Evolutionary conservation across 345 rosid genomes (phyloP).

Genomic region (Salix koriyanagi): DNA sequence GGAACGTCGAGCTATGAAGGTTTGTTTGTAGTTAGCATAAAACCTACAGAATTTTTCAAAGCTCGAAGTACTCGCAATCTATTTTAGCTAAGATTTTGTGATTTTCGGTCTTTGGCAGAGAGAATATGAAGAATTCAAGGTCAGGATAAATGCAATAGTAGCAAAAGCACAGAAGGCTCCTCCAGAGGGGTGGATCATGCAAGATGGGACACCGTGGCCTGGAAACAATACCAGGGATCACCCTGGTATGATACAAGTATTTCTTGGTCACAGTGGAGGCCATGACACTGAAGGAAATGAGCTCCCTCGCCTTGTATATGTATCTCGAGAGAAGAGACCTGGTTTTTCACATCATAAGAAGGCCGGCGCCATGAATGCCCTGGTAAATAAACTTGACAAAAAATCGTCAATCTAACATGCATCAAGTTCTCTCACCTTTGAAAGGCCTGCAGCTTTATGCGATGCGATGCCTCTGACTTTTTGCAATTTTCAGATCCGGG

Average conservation of each 20-base stretch:
- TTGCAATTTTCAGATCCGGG: constrained; percentile 24
- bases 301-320: constrained; percentile 34
- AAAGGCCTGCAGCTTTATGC: background rate
- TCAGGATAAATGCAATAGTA: constrained; percentile 78
- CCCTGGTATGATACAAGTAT: constrained; percentile 82
- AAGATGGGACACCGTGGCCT: constrained; percentile 98
- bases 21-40: constrained; percentile 15
- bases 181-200: constrained; percentile 92
- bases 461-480: background rate
- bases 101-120: constrained; percentile 46
- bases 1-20: constrained; percentile 98
- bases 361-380: constrained; percentile 97
- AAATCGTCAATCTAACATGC: background rate
- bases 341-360: constrained; percentile 64
- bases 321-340: constrained; percentile 35
- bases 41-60: background rate
- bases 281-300: constrained; percentile 34
- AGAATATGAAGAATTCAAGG: constrained; percentile 95
- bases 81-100: background rate
- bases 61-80: background rate
- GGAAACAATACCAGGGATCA: constrained; percentile 98
- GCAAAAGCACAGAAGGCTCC: constrained; percentile 85
- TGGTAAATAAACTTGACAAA: constrained; percentile 39
- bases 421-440: background rate
- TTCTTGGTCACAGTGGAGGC: constrained; percentile 35